Conservation (phyloP, 768 basidiomycete species). For the Filobasidium wieringae region DNA sequence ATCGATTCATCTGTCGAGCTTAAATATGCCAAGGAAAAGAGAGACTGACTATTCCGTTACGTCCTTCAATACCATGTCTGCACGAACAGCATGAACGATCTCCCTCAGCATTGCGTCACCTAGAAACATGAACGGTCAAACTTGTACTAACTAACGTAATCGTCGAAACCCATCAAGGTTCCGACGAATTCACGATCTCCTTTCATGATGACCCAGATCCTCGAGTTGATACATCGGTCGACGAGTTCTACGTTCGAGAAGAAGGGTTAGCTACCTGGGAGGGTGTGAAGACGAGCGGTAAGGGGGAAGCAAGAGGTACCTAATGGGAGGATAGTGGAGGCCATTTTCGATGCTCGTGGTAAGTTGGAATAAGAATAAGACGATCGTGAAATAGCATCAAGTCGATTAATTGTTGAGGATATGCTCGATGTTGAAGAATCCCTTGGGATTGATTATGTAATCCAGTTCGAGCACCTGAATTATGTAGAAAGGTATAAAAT, state of each 20-base stretch:
- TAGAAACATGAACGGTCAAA: neutral
- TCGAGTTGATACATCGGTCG: constrained; percentile 91
- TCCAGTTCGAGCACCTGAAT: too few species aligned
- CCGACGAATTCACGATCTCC: constrained; percentile 93
- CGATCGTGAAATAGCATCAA: too few species aligned
- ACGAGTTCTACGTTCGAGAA: constrained; percentile 60
- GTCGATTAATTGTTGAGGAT: too few species aligned
- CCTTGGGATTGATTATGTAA: too few species aligned
- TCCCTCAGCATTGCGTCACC: neutral
- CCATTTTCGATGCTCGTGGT: constrained; percentile 47
- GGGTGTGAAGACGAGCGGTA: neutral
- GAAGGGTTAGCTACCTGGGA: neutral
- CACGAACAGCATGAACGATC: neutral
- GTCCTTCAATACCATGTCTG: constrained; percentile 57
- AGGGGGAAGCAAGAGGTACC: constrained; percentile 42
- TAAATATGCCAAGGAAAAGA: neutral
- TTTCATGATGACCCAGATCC: constrained; percentile 98
- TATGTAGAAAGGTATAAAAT: too few species aligned
- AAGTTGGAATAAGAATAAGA: neutral
- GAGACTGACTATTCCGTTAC: constrained; percentile 81
- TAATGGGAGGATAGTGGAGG: constrained; percentile 86
- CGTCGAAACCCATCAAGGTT: constrained; percentile 88
- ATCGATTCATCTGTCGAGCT: neutral
- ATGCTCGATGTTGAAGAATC: too few species aligned
- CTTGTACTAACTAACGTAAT: constrained; percentile 86